Conservation (phyloP, 495 filamentous ascomycete genomes). For the Talaromyces proteolyticus region DNA sequence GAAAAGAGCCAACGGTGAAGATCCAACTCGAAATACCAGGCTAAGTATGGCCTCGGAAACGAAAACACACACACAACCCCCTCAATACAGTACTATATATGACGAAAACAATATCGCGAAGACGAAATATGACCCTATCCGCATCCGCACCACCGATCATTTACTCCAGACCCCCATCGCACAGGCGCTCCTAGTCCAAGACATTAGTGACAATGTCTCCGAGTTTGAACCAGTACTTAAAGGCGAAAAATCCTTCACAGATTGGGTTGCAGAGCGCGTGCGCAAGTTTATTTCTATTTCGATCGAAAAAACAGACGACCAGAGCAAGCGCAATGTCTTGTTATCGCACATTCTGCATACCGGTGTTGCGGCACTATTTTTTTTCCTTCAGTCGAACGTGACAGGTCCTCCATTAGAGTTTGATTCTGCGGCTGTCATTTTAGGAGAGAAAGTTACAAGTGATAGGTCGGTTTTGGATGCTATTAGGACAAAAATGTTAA, state of each 20-base stretch:
- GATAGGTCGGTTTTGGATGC: slow-evolving; percentile 17
- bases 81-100: slow-evolving; percentile 25
- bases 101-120: slow-evolving; percentile 16
- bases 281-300: too few species aligned
- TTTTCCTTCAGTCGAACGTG: slow-evolving; percentile 88
- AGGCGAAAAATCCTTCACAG: slow-evolving; percentile 30
- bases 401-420: slow-evolving; percentile 77
- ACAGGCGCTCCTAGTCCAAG: slow-evolving; percentile 28
- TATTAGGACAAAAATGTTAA: slow-evolving; percentile 49
- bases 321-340: slow-evolving; percentile 17
- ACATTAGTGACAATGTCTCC: background rate
- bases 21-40: too few species aligned
- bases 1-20: too few species aligned
- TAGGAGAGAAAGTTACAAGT: slow-evolving; percentile 32
- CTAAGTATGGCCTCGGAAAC: background rate
- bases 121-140: slow-evolving; percentile 30
- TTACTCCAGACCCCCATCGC: slow-evolving; percentile 34
- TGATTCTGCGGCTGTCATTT: slow-evolving; percentile 42
- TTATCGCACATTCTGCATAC: slow-evolving; percentile 46
- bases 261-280: slow-evolving; percentile 21
- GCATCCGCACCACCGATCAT: slow-evolving; percentile 20
- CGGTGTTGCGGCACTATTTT: slow-evolving; percentile 65
- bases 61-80: background rate
- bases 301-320: slow-evolving; percentile 19
- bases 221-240: slow-evolving; percentile 11